Base-by-base conservation (phyloP, 148 eudicot genomes). In the Suaeda aralocaspica region DNA sequence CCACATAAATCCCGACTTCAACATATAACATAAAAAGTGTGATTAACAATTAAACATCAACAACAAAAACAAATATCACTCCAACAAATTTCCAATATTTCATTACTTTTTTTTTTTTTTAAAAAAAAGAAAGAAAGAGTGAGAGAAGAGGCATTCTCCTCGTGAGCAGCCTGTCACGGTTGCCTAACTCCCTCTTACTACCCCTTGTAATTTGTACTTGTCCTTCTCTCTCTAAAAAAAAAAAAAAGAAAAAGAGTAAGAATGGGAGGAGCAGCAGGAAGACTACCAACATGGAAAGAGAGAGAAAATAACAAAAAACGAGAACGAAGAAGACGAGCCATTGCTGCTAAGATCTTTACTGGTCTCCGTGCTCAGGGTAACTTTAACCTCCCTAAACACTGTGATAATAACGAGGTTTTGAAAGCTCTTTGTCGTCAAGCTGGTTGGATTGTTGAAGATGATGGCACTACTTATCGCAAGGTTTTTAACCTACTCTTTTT, bases 301-400 rank as follows among this genome's bases (percentile, higher is more conserved):
- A 87, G 91, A 68, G 91, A 87, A 34, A 87, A 87, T 71, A 87
- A 87, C 78, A 87, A 87, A 80, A 81, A 84, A 59, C 80, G 91
- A 56, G 91, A 87, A 56, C 69, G 91, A 26, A 25, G 85, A 53
- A 60, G 89, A 6, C 73, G 91, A 24, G 91, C 91, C 24, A 80
- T 87, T 1, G 91, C 91, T 1, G 91, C 91, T 0, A 85, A 85
- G 82, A 85, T 87, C 28, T 87, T 85, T 52, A 59, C 89, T 9
- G 91, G 89, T 1, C 77, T 87, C n/a, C 66, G 89, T 68, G 76
- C 89, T 68, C 91, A 87, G 64, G 91, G 87, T 0, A 87, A 85
- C 69, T 87, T 68, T 48, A 83, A 87, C 70, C 89, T 87, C 22
- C 91, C 91, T 28, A 87, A 87, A 68, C 89, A 87, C 80, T 87